These are phyloP conservation scores for Epichloe baconii DNA, from an alignment of 2,329 filamentous ascomycete genomes.

Conservation along the genomic window DNA sequence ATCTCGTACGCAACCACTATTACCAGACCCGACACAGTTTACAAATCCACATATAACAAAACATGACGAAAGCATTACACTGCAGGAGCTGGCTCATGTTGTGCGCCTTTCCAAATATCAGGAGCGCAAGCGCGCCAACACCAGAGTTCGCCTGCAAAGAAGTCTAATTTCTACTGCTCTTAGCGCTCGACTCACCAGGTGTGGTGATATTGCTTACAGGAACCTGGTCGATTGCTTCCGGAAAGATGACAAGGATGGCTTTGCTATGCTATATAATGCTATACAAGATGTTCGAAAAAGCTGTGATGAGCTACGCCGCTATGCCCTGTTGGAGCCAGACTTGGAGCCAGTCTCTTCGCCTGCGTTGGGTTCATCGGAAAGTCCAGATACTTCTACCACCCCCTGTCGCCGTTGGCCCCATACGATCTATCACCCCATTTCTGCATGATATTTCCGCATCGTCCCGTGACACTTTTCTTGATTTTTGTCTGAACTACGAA, in stretches of 20 bases:
- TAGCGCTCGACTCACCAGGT: constrained; percentile 60
- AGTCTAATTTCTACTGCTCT: constrained; percentile 63
- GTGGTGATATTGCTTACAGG: constrained; percentile 60
- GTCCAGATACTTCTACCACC: constrained; percentile 32
- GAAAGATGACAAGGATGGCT: constrained; percentile 64
- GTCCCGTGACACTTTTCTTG: constrained; percentile 61
- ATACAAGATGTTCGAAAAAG: constrained; percentile 69
- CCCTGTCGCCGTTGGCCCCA: constrained; percentile 24
- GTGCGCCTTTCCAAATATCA: constrained; percentile 70
- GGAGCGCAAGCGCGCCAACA: constrained; percentile 64
- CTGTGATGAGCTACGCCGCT: constrained; percentile 58
- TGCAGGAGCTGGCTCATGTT: constrained; percentile 67
- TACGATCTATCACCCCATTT: constrained; percentile 39
- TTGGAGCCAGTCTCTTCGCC: constrained; percentile 43
- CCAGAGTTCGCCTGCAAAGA: constrained; percentile 59
- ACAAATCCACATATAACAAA: constrained; percentile 46
- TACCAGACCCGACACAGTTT: constrained; percentile 55
- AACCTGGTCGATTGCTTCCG: constrained; percentile 69
- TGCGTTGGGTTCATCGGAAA: constrained; percentile 32
- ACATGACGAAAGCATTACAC: constrained; percentile 52
- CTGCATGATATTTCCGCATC: constrained; percentile 63
- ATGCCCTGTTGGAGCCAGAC: constrained; percentile 59
- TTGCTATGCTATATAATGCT: constrained; percentile 62
- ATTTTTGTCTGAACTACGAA: constrained; percentile 74
- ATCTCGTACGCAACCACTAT: constrained; percentile 37